Evolutionary conservation across 495 filamentous ascomycete species (phyloP), one percentile per base, ranked within the genome.

Genomic region (Friedmanniomyces endolithicus): DNA sequence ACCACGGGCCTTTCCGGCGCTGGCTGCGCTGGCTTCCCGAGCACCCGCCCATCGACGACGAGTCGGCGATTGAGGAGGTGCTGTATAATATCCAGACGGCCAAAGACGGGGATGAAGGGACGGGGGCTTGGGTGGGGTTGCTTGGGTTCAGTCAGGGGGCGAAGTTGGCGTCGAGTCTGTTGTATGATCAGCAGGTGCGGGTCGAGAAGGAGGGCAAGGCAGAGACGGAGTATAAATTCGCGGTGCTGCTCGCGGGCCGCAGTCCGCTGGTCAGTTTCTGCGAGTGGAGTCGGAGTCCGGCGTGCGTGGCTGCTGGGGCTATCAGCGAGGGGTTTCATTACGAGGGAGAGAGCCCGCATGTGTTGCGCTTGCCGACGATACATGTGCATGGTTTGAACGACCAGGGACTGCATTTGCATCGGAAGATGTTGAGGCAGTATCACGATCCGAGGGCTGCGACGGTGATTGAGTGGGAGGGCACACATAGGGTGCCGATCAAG

Each of bases 311-410:
- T 25, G 63, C 68, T n/a, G 67, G 59, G 44, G 62, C 56, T n/a
- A 58, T 71, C 16, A 63, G 56, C 11, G 70, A 72, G 59, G 68
- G 67, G 12, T 68, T 68, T 43, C 47, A 63, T 27, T 69, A 61
- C 58, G 60, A 64, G 24, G 63, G 57, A 45, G 61, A 35, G 51
- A 64, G 57, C 56, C 64, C 59, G 54, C 62, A 67, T 56, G 48
- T 70, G 17, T 45, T 75, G 52, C 63, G 50, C n/a, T 60, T 79
- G n/a, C 78, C 79, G 29, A 82, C 79, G 14, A 54, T 84, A 24
- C 82, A 85, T 66, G 75, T 85, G 6, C 82, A 84, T 66, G 82
- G 82, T 0, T 53, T 76, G 64, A 65, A 61, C 34, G 82, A 85
- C 61, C 63, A 67, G 43, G 79, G 78, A 0, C 55, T 83, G 27